Percentiles rank a stretch among this genome's conserved stretches.
phyloP scores from a whole-genome alignment of 192 early-diverging fungal species.

The Fimicolochytrium jonesii region DNA sequence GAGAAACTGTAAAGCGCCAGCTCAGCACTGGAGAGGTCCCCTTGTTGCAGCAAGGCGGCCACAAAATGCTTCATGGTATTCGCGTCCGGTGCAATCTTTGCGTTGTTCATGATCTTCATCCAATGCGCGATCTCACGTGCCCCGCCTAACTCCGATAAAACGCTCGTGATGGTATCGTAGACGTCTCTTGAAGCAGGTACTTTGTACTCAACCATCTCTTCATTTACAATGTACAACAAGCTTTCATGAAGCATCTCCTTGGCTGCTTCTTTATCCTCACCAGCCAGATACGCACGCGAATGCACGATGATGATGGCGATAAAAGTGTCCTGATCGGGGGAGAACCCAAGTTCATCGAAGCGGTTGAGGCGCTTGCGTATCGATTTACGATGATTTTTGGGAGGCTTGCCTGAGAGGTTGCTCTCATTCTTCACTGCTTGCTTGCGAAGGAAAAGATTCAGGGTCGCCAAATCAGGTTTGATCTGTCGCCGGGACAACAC shows the following conservation, averaged over 20 bases:
- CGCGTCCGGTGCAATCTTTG: background rate
- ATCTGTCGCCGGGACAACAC: background rate
- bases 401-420: too few species aligned
- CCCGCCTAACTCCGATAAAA: background rate
- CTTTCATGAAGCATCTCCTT: too few species aligned
- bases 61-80: background rate
- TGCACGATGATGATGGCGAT: too few species aligned
- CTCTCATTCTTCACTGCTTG: background rate
- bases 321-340: too few species aligned
- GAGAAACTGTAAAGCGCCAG: too few species aligned
- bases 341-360: too few species aligned
- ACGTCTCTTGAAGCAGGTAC: background rate
- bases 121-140: background rate
- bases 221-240: conserved; percentile 3
- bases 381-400: too few species aligned
- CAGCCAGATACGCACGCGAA: too few species aligned
- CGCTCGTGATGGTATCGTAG: background rate
- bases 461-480: background rate
- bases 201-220: background rate
- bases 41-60: background rate
- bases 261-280: too few species aligned
- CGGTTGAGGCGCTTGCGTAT: too few species aligned
- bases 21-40: too few species aligned
- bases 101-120: background rate
- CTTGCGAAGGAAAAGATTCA: background rate